Conservation (phyloP, 768 basidiomycete genomes). For the Chalciporus pseudorubinellus region DNA sequence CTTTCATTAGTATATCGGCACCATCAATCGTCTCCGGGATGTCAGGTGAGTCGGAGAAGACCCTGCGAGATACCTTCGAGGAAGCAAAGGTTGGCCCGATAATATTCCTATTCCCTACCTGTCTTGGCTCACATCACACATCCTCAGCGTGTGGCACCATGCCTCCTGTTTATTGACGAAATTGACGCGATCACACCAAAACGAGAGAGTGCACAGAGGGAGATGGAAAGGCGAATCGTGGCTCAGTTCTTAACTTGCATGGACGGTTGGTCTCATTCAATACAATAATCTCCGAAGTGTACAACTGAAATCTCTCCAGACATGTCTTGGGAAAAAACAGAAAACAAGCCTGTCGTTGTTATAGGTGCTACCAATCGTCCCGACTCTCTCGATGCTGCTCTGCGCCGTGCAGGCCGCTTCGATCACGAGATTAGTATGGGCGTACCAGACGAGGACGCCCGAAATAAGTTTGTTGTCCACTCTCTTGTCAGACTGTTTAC, state of each 20-base stretch:
- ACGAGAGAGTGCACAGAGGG: constrained; percentile 94
- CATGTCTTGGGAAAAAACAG: constrained; percentile 92
- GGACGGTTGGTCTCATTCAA: constrained; percentile 69
- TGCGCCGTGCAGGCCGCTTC: constrained; percentile 91
- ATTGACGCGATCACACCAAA: constrained; percentile 98
- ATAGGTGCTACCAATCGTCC: constrained; percentile 97
- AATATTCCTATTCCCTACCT: neutral
- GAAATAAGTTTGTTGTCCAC: constrained; percentile 68
- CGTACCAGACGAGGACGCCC: constrained; percentile 88
- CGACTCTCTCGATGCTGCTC: constrained; percentile 90
- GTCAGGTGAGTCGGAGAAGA: constrained; percentile 99
- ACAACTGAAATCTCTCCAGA: constrained; percentile 48
- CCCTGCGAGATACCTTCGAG: constrained; percentile 92
- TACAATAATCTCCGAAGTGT: neutral
- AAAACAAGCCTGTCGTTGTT: constrained; percentile 89
- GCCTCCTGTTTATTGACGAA: constrained; percentile 94
- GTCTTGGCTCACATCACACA: neutral
- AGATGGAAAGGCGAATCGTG: constrained; percentile 97
- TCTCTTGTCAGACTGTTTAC: neutral
- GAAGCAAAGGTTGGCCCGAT: constrained; percentile 78
- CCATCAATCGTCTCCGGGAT: constrained; percentile 96
- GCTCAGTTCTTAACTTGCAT: constrained; percentile 98
- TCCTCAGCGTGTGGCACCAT: constrained; percentile 79
- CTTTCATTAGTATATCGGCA: constrained; percentile 92
- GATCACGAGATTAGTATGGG: constrained; percentile 98